A percentile compares a stretch with the other conserved stretches of the same genome.
phyloP scores from a whole-genome alignment of 306 rosid genomes.

The Pterocarpus santalinus region DNA sequence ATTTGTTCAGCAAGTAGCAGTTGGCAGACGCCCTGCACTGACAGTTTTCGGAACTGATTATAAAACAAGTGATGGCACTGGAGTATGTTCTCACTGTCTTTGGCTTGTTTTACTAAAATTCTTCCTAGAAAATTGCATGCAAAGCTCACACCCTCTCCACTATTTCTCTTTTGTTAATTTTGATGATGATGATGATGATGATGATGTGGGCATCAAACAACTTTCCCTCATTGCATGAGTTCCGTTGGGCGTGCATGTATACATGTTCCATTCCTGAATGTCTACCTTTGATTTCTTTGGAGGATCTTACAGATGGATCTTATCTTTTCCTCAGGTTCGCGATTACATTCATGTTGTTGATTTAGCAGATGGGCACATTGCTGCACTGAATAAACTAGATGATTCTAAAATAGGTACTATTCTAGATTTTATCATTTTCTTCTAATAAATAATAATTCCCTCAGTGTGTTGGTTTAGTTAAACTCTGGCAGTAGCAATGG shows the following conservation, averaged over 20 bases:
- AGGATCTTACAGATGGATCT: slow-evolving; percentile 35
- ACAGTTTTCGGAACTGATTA: slow-evolving; percentile 91
- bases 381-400: slow-evolving; percentile 79
- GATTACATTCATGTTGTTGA: slow-evolving; percentile 97
- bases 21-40: slow-evolving; percentile 85
- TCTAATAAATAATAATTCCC: not conserved
- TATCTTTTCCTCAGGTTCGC: slow-evolving; percentile 77
- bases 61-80: slow-evolving; percentile 90
- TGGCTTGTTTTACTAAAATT: slow-evolving; percentile 9
- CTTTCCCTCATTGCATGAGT: slow-evolving; percentile 24
- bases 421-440: slow-evolving; percentile 3
- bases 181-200: not conserved
- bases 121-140: slow-evolving; percentile 4
- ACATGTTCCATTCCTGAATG: not conserved
- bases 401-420: slow-evolving; percentile 72
- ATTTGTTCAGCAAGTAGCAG: slow-evolving; percentile 99
- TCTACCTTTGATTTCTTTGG: slow-evolving; percentile 32
- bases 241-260: not conserved
- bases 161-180: too few relatives aligned
- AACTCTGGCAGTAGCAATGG: slow-evolving; percentile 6
- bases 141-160: not conserved
- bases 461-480: slow-evolving; percentile 2
- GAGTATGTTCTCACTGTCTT: slow-evolving; percentile 66
- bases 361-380: slow-evolving; percentile 96
- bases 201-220: not conserved